Conservation (phyloP, 2,329 filamentous ascomycete genomes). For the Tolypocladium amazonense region DNA sequence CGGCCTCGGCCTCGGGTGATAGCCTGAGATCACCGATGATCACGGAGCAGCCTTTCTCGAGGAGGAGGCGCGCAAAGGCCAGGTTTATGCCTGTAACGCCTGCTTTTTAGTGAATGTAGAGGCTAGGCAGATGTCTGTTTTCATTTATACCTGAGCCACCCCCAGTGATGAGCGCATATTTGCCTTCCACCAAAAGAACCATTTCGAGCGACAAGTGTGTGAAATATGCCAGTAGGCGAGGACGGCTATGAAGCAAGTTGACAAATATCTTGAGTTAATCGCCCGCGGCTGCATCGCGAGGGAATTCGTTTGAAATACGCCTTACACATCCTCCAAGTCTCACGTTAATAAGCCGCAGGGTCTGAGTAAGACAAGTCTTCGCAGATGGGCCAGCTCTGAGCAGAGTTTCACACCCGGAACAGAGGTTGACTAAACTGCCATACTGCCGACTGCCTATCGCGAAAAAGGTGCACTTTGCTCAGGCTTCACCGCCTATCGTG, state of each 20-base stretch:
- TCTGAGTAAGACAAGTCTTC: background rate
- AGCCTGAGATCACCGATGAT: constrained; percentile 25
- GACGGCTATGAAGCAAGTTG: background rate
- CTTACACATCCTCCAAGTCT: background rate
- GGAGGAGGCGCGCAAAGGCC: constrained; percentile 20
- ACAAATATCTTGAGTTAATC: background rate
- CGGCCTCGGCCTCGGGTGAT: constrained; percentile 20
- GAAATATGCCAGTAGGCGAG: background rate
- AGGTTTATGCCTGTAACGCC: constrained; percentile 22
- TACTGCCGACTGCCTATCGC: no score
- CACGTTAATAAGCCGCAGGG: background rate
- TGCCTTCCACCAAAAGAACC: constrained; percentile 13
- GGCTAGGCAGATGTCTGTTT: background rate
- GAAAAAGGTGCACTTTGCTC: background rate
- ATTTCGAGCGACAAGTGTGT: background rate
- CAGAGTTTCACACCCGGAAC: background rate
- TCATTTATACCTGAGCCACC: constrained; percentile 12
- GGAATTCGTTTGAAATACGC: background rate
- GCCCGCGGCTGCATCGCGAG: background rate
- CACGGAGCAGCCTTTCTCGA: constrained; percentile 24
- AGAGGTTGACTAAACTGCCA: background rate
- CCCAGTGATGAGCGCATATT: constrained; percentile 21
- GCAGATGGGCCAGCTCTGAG: background rate
- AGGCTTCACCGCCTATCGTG: background rate
- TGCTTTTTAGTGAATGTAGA: background rate